Percentiles rank a stretch among this genome's conserved stretches.
Conservation (phyloP, 305 asterid genomes). For the Solanum hybrid region DNA sequence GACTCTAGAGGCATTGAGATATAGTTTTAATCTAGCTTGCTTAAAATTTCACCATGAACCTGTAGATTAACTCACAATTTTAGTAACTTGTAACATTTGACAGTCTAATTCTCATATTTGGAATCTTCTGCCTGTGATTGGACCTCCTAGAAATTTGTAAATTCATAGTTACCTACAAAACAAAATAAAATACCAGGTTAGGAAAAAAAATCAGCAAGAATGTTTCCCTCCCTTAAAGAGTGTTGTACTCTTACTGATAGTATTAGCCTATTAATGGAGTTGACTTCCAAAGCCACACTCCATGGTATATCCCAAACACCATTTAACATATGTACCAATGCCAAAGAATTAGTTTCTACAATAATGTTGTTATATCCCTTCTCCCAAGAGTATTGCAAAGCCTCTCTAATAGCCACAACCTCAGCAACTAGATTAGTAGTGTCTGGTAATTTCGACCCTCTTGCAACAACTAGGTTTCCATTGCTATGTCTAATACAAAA, state of each 20-base stretch:
- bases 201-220: too few relatives aligned
- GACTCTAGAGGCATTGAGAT: not conserved
- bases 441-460: not conserved
- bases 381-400: not conserved
- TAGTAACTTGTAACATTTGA: not conserved
- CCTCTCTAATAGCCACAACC: not conserved
- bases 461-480: not conserved
- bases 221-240: not conserved
- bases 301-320: not conserved
- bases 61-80: not conserved
- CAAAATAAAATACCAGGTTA: not conserved
- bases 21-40: not conserved
- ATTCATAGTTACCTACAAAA: not conserved
- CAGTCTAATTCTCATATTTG: not conserved
- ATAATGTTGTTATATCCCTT: too few relatives aligned
- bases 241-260: too few relatives aligned
- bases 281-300: not conserved
- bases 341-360: not conserved
- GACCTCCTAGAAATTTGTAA: not conserved
- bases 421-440: not conserved
- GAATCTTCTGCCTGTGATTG: not conserved
- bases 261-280: not conserved
- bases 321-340: not conserved
- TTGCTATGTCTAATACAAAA: too few relatives aligned
- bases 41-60: not conserved